Conservation (phyloP, 352 stramenopile species). For the Phytophthora sojae region DNA sequence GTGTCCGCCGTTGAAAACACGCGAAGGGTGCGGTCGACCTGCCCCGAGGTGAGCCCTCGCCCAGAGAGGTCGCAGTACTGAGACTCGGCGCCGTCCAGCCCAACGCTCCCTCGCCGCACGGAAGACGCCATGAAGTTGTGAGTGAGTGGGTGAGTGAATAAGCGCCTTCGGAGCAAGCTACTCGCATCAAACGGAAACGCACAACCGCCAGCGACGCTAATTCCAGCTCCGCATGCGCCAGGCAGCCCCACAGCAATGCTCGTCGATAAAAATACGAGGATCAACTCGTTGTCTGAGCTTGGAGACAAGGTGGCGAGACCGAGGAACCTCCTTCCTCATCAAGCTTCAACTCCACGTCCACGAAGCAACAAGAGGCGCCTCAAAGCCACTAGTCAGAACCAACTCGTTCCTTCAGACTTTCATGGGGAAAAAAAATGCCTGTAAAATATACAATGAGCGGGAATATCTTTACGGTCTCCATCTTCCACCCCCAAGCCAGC, state of each 20-base stretch:
- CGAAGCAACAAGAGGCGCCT: too few species aligned
- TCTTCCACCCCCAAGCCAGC: too few species aligned
- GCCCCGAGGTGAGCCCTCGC: slow-evolving; percentile 54
- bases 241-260: neutral
- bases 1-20: slow-evolving; percentile 71
- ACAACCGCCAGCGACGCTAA: slow-evolving; percentile 19
- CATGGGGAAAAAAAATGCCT: too few species aligned
- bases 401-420: too few species aligned
- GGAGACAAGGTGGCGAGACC: neutral
- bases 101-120: slow-evolving; percentile 50
- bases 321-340: neutral
- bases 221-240: slow-evolving; percentile 1
- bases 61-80: slow-evolving; percentile 74
- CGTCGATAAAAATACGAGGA: slow-evolving; percentile 19
- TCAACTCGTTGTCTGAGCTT: neutral
- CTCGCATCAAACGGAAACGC: slow-evolving; percentile 18
- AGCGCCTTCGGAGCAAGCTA: neutral
- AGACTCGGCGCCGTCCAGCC: slow-evolving; percentile 64
- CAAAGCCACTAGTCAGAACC: too few species aligned
- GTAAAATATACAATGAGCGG: too few species aligned
- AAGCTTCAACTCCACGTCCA: neutral
- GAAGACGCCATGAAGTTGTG: slow-evolving; percentile 26
- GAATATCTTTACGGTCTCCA: too few species aligned
- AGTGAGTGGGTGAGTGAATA: slow-evolving; percentile 4
- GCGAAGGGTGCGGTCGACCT: slow-evolving; percentile 70